These are phyloP conservation scores for Aspergillus ochraceus DNA, from an alignment of 2,329 filamentous ascomycete genomes.

Conservation along the genomic window DNA sequence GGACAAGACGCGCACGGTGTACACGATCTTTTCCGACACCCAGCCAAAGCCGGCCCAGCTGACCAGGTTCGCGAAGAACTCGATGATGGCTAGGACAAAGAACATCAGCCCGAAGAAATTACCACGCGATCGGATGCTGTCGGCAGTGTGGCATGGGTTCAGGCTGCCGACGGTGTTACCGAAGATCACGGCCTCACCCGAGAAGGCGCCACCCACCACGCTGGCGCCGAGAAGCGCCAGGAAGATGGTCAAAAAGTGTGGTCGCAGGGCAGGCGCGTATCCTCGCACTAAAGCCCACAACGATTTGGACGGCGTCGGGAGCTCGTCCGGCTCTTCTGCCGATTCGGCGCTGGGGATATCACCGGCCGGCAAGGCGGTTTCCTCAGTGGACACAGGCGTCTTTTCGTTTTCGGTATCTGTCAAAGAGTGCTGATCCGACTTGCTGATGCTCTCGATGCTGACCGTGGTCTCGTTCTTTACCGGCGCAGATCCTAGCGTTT, in stretches of 20 bases:
- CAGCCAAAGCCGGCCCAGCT: conserved; percentile 60
- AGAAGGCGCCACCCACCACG: conserved; percentile 59
- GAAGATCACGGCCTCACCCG: conserved; percentile 59
- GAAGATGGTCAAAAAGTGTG: conserved; percentile 46
- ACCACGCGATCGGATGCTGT: conserved; percentile 51
- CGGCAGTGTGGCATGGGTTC: conserved; percentile 53
- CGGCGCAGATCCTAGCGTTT: conserved; percentile 55
- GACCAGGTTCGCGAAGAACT: conserved; percentile 61
- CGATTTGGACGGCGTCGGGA: conserved; percentile 26
- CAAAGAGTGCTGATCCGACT: conserved; percentile 26
- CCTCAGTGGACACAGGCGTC: conserved; percentile 12
- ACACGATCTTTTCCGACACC: conserved; percentile 65
- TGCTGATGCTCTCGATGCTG: conserved; percentile 39
- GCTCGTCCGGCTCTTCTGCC: conserved; percentile 28
- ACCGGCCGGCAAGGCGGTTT: conserved; percentile 13
- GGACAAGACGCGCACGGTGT: conserved; percentile 62
- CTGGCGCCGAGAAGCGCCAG: conserved; percentile 53
- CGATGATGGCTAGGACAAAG: conserved; percentile 61
- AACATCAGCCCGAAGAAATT: conserved; percentile 59
- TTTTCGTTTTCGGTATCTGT: conserved; percentile 27
- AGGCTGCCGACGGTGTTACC: conserved; percentile 60
- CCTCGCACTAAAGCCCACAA: conserved; percentile 29
- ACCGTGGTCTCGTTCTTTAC: conserved; percentile 51
- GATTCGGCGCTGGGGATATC: conserved; percentile 17
- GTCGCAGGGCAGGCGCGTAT: conserved; percentile 31